These are phyloP conservation scores for Lipomyces japonicus DNA, from an alignment of 805 yeast species.

Conservation along the genomic window DNA sequence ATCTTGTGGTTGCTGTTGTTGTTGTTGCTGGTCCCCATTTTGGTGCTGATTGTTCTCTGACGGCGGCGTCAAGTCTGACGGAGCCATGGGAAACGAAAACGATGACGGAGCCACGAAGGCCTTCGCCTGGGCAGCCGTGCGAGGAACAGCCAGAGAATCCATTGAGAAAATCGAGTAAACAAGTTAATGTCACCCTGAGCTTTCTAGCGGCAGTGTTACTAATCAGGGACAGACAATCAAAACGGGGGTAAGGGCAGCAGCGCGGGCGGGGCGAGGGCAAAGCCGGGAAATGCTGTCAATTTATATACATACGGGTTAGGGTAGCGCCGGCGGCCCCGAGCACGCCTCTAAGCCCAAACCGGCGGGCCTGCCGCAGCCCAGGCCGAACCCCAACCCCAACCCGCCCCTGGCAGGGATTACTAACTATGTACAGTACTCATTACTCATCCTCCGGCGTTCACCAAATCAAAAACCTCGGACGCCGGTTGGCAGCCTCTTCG, in stretches of 20 bases:
- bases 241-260: background rate
- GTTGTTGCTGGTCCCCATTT: constrained; percentile 16
- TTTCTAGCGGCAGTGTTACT: background rate
- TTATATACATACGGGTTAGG: constrained; percentile 19
- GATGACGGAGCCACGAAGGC: constrained; percentile 67
- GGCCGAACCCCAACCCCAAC: background rate
- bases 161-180: constrained; percentile 38
- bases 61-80: constrained; percentile 36
- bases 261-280: constrained; percentile 1
- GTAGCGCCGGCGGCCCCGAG: background rate
- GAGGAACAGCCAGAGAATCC: constrained; percentile 74
- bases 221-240: background rate
- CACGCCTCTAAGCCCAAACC: background rate
- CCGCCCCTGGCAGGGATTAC: background rate
- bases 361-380: background rate
- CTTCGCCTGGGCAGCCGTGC: constrained; percentile 72
- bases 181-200: constrained; percentile 33
- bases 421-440: background rate
- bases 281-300: constrained; percentile 7
- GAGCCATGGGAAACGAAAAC: constrained; percentile 57
- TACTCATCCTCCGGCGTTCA: background rate
- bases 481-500: constrained; percentile 7
- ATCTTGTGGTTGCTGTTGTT: constrained; percentile 7
- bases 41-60: constrained; percentile 11
- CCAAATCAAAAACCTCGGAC: constrained; percentile 22